These are phyloP conservation scores for Podaxis sp. DNA, from an alignment of 768 basidiomycete species.

Conservation along the genomic window DNA sequence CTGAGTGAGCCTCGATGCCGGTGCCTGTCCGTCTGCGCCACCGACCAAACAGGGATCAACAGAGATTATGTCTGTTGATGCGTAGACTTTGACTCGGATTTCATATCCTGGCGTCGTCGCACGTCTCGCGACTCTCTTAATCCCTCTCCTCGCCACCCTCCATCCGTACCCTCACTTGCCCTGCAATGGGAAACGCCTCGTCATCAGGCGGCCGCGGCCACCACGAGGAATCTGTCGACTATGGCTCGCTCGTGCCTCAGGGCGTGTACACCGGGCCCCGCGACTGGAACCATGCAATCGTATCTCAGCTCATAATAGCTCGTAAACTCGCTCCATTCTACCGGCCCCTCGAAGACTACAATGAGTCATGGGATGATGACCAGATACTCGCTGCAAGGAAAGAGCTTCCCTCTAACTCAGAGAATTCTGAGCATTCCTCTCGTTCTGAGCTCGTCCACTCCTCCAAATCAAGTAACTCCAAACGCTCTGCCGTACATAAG, in stretches of 20 bases:
- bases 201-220: slow-evolving; percentile 73
- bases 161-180: slow-evolving; percentile 18
- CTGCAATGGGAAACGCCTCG: slow-evolving; percentile 76
- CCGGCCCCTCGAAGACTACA: slow-evolving; percentile 91
- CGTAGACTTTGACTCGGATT: slow-evolving; percentile 27
- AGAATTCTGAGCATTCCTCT: slow-evolving; percentile 44
- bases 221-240: slow-evolving; percentile 85
- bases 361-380: slow-evolving; percentile 86
- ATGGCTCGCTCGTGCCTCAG: slow-evolving; percentile 76
- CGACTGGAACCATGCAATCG: slow-evolving; percentile 89
- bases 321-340: slow-evolving; percentile 95
- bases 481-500: slow-evolving; percentile 58
- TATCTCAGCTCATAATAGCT: slow-evolving; percentile 85
- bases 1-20: not conserved
- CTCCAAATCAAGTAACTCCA: slow-evolving; percentile 44
- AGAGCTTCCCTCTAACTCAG: slow-evolving; percentile 50
- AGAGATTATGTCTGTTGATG: slow-evolving; percentile 27
- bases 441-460: slow-evolving; percentile 43
- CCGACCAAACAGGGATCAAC: slow-evolving; percentile 39
- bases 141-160: slow-evolving; percentile 2
- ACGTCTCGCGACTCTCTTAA: slow-evolving; percentile 19
- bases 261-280: slow-evolving; percentile 81
- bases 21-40: slow-evolving; percentile 26
- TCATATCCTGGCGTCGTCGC: slow-evolving; percentile 19
- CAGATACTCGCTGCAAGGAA: slow-evolving; percentile 81